Base-by-base conservation (phyloP, 2,329 filamentous ascomycete species). In the Seiridium unicorne region DNA sequence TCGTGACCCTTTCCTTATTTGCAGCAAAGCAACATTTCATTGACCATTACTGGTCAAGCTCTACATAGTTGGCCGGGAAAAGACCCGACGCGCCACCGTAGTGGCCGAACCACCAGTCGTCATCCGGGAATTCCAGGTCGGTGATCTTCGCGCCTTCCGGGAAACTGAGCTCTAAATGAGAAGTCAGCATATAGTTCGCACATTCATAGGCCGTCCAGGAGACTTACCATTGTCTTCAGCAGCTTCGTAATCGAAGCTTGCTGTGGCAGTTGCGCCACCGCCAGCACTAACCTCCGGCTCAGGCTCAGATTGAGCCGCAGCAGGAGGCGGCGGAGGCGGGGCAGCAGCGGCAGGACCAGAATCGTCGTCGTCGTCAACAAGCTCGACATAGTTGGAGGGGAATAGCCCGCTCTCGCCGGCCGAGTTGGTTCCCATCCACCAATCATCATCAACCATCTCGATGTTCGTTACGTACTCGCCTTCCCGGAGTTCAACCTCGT, bases 61-160 rank as follows among this genome's bases (percentile, higher is more conserved):
- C 78, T 64, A 90, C 88, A 67, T 90, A 90, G 73, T 90, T 89
- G 71, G 87, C 84, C 10, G 88, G 88, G 85, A 99, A 99, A 51
- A 99, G 83, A 63, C 95, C 95, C 36, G 85, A 84, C 60, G 89
- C 84, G 55, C 93, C 93, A 34, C 88, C 83, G 75, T 90, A 96
- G 69, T 91, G 87, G 61, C 95, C 95, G 69, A 94, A 90, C 95
- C 95, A 99, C 95, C 95, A 99, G 73, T 99, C 95, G 66, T 98
- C 94, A 69, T 98, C 95, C 2, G 95, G 95, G 76, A 98, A 98
- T 79, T 97, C 92, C 65, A 99, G 80, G 70, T 90, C 84, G 35
- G 85, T 90, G 68, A 99, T 89, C 64, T 81, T 92, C 44, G 91
- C 94, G 36, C 90, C 89, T 70, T 99, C 95, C 3, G 92, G 92